Base-by-base conservation (phyloP, 1,139 yeast species). In the Taphrina populina region DNA sequence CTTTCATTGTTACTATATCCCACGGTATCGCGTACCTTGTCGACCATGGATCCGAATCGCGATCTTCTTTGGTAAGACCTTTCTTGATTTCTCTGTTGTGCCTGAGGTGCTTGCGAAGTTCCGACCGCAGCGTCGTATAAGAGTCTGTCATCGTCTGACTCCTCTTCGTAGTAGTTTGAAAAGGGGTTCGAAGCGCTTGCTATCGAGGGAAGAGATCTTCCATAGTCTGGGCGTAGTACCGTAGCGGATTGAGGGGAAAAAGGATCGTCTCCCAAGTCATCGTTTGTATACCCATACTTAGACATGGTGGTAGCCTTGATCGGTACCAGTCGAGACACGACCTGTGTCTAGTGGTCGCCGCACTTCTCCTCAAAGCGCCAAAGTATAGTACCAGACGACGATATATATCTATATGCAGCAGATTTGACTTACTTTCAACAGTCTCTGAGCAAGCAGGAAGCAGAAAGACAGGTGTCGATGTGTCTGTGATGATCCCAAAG, bases 101-200 rank as follows among this genome's bases (percentile, higher is more conserved):
- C 19, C 11, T 13, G 20, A 2, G 11, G 2, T 23, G 34, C 6
- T 17, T 40, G 20, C 24, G 19, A 26, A 8, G 45, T 27, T 27
- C 30, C 30, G 21, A 39, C 26, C 23, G 47, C 24, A 11, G 20
- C 21, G 15, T 49, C 54, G 19, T 49, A 49, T 2, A 49, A 40
- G 13, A 49, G 24, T 15, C 24, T 23, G 17, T 49, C 54, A 26
- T 49, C 54, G 33, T 49, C 54, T 6, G 46, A 37, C 17, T 49
- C 54, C n/a, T 49, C 54, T 21, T 49, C 54, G 39, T 49, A 49
- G 27, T 49, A 49, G 20, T 49, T 49, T 15, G 44, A 34, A 36
- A 49, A 49, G 17, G 54, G 54, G 23, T 49, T 49, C 13, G 46
- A 37, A 24, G 46, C 46, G 46, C 54, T 49, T 15, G 46, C 54